Base-by-base conservation (phyloP, 371 early-diverging fungal species). In the Circinella umbellata region DNA sequence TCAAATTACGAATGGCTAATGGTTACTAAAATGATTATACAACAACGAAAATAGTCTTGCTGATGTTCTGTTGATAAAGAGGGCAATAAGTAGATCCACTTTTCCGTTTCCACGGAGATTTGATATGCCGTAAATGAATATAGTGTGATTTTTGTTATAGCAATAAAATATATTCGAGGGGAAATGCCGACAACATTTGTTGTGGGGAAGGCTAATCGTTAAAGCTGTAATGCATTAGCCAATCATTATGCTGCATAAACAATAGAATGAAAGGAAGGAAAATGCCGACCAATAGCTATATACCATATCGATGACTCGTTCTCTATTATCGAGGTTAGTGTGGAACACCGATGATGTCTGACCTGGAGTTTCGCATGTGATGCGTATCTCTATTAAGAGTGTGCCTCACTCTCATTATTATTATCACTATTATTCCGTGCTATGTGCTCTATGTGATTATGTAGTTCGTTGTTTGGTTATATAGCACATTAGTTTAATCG, bases 131-230 rank as follows among this genome's bases (percentile, higher is more conserved):
- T 57, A 34, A 57, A 51, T 4, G 14, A n/a, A 51, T 51, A 51
- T 51, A n/a, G 51, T 8, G 15, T 47, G 3, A 15, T 27, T 27
- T 27, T 27, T 27, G 27, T 2, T 27, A 27, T 27, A 27, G 27
- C 27, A 27, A 27, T 27, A 27, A 27, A 27, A 27, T 27, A 27
- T 27, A 27, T 27, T 27, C 27, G 27, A 27, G 27, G 27, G 2
- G 27, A 27, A 27, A 27, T 27, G 27, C 27, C 27, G 27, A 27
- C 27, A 27, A 27, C 27, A 27, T 42, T 42, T 42, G 42, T 42
- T 57, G 57, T 57, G 57, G 57, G 57, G 57, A 34, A 18, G 57
- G 57, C 57, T 57, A 57, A 57, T 57, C 35, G 35, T 34, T 57
- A n/a, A 17, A 18, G 10, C 57, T 10, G 35, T 5, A 13, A 11